These are phyloP conservation scores for Tephrocybe sp. DNA, from an alignment of 768 basidiomycete species.

Conservation along the genomic window DNA sequence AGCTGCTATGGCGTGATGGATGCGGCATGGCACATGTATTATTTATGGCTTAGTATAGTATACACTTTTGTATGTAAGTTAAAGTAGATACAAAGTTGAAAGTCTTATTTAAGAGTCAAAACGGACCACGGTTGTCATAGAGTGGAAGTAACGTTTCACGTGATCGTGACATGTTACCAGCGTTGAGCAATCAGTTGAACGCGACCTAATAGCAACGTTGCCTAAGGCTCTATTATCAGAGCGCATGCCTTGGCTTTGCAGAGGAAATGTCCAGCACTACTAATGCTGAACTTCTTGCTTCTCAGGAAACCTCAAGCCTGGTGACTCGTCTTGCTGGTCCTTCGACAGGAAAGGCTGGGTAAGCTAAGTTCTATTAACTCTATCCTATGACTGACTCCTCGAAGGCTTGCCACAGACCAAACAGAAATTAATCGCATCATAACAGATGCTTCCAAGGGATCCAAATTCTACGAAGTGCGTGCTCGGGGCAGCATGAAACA, in stretches of 20 bases:
- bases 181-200: no score
- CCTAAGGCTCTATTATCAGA: not conserved
- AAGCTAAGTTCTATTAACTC: no score
- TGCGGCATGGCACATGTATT: not conserved
- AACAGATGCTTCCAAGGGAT: constrained; percentile 88
- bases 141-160: no score
- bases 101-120: no score
- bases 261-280: not conserved
- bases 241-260: constrained; percentile 12
- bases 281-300: constrained; percentile 28
- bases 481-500: not conserved
- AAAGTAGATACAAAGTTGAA: no score
- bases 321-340: constrained; percentile 83
- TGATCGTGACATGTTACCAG: no score
- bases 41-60: no score
- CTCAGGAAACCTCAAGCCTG: constrained; percentile 68
- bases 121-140: no score
- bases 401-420: constrained; percentile 71
- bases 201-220: not conserved
- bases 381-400: not conserved
- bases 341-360: constrained; percentile 89
- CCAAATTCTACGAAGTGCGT: constrained; percentile 83
- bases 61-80: no score
- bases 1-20: not conserved
- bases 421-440: constrained; percentile 86